phyloP scores from a whole-genome alignment of 139 green algal species.

The Pycnococcus provasolii region DNA sequence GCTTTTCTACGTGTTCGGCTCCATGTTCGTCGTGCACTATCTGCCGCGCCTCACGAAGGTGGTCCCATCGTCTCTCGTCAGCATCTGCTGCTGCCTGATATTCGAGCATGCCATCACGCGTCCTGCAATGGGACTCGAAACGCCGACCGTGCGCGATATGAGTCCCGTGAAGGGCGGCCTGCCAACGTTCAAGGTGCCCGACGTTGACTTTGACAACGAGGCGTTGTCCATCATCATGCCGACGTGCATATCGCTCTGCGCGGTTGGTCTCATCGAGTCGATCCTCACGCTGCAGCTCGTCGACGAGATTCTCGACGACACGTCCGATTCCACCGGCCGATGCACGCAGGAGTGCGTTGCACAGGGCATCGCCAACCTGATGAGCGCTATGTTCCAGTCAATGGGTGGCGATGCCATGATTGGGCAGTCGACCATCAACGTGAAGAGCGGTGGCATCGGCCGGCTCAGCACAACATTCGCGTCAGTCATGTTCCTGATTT shows the following conservation, averaged over 20 bases:
- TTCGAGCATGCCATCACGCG: conserved; percentile 23
- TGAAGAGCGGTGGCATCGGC: conserved; percentile 20
- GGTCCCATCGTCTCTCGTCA: conserved; percentile 21
- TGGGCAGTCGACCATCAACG: conserved; percentile 23
- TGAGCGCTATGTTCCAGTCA: conserved; percentile 13
- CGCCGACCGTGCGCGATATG: conserved; percentile 9
- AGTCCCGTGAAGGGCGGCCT: conserved; percentile 7
- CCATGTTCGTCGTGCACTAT: conserved; percentile 20
- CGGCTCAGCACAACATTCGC: conserved; percentile 20
- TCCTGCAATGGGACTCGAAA: conserved; percentile 5
- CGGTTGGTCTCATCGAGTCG: conserved; percentile 30
- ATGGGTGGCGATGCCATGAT: conserved; percentile 32
- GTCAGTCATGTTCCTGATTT: conserved; percentile 17
- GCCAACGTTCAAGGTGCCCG: conserved; percentile 13
- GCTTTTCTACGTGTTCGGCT: conserved; percentile 8
- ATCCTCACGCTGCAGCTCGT: conserved; percentile 27
- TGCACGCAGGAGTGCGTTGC: conserved; percentile 25
- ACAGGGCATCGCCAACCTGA: conserved; percentile 19
- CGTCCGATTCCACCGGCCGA: conserved; percentile 5
- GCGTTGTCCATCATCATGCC: conserved; percentile 11
- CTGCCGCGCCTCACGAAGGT: conserved; percentile 21
- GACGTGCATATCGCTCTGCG: conserved; percentile 4
- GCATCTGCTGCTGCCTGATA: conserved; percentile 17
- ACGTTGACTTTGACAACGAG: conserved; percentile 9
- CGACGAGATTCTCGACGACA: conserved; percentile 26